phyloP scores from a whole-genome alignment of 768 basidiomycete species.

The Pholiota microspora region DNA sequence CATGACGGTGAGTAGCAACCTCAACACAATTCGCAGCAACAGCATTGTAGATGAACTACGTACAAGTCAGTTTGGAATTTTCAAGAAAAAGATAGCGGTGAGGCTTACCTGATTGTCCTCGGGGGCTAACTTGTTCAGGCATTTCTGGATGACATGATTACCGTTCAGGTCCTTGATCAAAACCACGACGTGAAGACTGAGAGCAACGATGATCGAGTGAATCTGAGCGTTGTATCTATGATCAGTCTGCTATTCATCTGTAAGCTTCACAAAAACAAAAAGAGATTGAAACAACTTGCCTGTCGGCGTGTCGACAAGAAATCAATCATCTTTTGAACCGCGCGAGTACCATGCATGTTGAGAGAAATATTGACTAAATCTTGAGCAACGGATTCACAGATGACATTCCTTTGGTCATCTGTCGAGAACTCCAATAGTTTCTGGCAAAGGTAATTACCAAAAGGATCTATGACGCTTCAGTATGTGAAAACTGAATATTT shows the following conservation, averaged over 20 bases:
- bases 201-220: constrained; percentile 92
- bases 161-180: constrained; percentile 99
- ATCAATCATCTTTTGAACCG: constrained; percentile 99
- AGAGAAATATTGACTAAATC: constrained; percentile 97
- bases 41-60: constrained; percentile 96
- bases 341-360: constrained; percentile 99
- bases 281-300: constrained; percentile 50
- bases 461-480: constrained; percentile 65
- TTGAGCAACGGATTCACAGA: constrained; percentile 96
- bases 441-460: constrained; percentile 99
- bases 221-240: constrained; percentile 87
- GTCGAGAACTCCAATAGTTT: constrained; percentile 96
- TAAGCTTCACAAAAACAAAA: constrained; percentile 48
- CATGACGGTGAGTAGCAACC: constrained; percentile 96
- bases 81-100: not conserved
- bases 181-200: constrained; percentile 96
- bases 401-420: constrained; percentile 94
- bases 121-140: constrained; percentile 94
- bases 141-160: constrained; percentile 99
- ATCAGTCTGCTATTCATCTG: constrained; percentile 65
- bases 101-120: constrained; percentile 91
- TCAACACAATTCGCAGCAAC: constrained; percentile 99
- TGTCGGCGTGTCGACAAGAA: constrained; percentile 94
- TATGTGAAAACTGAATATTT: constrained; percentile 2
- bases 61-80: constrained; percentile 1